Percentiles rank a stretch among this genome's conserved stretches.
phyloP scores from a whole-genome alignment of 1,139 yeast genomes.

The Lizanozyma gosingica region DNA sequence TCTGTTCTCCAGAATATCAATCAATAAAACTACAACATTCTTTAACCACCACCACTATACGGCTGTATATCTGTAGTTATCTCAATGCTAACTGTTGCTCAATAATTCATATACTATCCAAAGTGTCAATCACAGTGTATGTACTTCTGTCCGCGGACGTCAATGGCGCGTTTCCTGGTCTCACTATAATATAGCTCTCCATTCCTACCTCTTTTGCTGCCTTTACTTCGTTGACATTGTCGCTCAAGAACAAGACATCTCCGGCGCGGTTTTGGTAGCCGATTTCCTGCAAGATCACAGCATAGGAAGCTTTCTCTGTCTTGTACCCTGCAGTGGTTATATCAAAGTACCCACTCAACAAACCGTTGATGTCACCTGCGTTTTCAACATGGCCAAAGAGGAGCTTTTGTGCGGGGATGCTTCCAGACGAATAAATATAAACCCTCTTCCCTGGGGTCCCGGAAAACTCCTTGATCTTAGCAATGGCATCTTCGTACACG shows the following conservation, averaged over 20 bases:
- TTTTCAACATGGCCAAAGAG: slow-evolving; percentile 56
- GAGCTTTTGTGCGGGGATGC: slow-evolving; percentile 75
- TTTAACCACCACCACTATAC: background rate
- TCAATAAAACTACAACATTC: no score
- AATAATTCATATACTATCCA: slow-evolving; percentile 4
- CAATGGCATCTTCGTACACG: slow-evolving; percentile 63
- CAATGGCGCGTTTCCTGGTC: slow-evolving; percentile 61
- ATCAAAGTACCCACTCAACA: slow-evolving; percentile 67
- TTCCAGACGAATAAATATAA: slow-evolving; percentile 87
- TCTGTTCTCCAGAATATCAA: no score
- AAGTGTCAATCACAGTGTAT: slow-evolving; percentile 11
- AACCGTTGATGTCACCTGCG: slow-evolving; percentile 29
- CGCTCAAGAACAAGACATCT: slow-evolving; percentile 63
- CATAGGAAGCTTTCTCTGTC: slow-evolving; percentile 48
- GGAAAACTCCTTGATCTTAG: slow-evolving; percentile 36
- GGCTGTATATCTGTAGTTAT: background rate
- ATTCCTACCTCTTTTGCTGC: slow-evolving; percentile 71
- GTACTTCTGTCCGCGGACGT: slow-evolving; percentile 14
- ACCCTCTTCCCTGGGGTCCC: slow-evolving; percentile 20
- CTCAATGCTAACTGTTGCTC: no score
- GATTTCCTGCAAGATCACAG: slow-evolving; percentile 43
- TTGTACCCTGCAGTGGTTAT: slow-evolving; percentile 80
- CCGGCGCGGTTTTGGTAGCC: slow-evolving; percentile 15
- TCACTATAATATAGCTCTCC: slow-evolving; percentile 46
- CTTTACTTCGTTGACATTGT: slow-evolving; percentile 54